Evolutionary conservation across 2,329 filamentous ascomycete species (phyloP).

Genomic region (Alternaria gansuensis): DNA sequence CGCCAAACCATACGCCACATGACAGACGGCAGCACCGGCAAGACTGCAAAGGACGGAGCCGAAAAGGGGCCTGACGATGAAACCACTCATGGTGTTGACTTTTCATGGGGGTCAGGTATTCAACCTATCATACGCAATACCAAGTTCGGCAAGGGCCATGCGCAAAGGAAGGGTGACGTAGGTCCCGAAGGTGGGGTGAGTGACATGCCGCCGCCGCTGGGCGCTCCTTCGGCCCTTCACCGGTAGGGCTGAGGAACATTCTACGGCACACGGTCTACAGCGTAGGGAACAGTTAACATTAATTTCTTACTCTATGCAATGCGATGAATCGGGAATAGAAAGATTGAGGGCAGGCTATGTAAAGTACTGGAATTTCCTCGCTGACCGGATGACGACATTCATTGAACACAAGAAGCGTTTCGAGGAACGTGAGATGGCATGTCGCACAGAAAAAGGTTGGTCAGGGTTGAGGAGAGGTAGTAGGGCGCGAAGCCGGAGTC

Average conservation of each 20-base stretch:
- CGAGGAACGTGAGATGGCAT: slow-evolving; percentile 12
- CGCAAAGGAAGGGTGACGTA: slow-evolving; percentile 23
- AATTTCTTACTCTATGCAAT: slow-evolving; percentile 9
- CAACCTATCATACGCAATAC: slow-evolving; percentile 15
- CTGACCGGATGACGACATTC: slow-evolving; percentile 24
- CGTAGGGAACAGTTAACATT: slow-evolving; percentile 5
- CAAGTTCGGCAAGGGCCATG: slow-evolving; percentile 10
- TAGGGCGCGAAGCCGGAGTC: slow-evolving; percentile 10
- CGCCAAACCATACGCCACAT: slow-evolving; percentile 6
- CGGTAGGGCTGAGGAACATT: slow-evolving; percentile 31
- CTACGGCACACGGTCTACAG: slow-evolving; percentile 9
- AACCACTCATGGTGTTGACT: slow-evolving; percentile 20
- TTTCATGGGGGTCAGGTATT: slow-evolving; percentile 7
- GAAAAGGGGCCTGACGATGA: slow-evolving; percentile 7
- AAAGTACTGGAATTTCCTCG: slow-evolving; percentile 12
- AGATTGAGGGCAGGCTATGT: slow-evolving; percentile 20
- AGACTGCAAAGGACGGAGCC: slow-evolving; percentile 3
- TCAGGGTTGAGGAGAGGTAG: slow-evolving; percentile 14
- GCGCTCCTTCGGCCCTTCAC: slow-evolving; percentile 21
- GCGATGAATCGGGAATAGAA: slow-evolving; percentile 6
- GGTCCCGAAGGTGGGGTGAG: slow-evolving; percentile 22
- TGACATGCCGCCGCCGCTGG: slow-evolving; percentile 21
- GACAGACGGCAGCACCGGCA: slow-evolving; percentile 16
- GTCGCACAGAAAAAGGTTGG: slow-evolving; percentile 17
- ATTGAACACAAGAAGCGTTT: slow-evolving; percentile 13